Percentiles rank a stretch among this genome's conserved stretches.
These are phyloP conservation scores for Flaveria floridana DNA, from an alignment of 140 eudicot species.

Conservation along the genomic window DNA sequence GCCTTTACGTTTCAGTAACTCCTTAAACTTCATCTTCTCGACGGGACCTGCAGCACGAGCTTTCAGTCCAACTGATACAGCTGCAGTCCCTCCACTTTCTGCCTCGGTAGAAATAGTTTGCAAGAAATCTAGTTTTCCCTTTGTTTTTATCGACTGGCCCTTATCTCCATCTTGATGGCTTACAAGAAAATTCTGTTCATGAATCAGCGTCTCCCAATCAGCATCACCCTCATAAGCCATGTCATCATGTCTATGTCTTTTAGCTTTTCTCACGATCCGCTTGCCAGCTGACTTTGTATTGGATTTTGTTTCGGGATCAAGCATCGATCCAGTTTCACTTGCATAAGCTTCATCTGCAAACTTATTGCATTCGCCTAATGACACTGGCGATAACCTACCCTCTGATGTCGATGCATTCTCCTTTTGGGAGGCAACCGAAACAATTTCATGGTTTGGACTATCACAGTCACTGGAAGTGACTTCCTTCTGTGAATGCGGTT, in stretches of 20 bases:
- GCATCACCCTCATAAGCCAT: conserved; percentile 98
- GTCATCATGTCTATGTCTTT: conserved; percentile 73
- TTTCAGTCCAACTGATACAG: conserved; percentile 86
- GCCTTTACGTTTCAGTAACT: conserved; percentile 83
- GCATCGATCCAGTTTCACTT: conserved; percentile 42
- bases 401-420: conserved; percentile 47
- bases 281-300: conserved; percentile 40
- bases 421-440: conserved; percentile 51
- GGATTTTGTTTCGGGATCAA: conserved; percentile 42
- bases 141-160: conserved; percentile 34
- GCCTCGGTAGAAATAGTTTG: conserved; percentile 44
- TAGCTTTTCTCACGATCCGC: conserved; percentile 61
- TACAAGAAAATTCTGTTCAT: conserved; percentile 48
- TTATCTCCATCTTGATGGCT: conserved; percentile 50
- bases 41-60: conserved; percentile 73
- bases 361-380: conserved; percentile 42
- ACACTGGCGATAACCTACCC: conserved; percentile 47
- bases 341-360: conserved; percentile 40
- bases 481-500: conserved; percentile 32
- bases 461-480: conserved; percentile 35
- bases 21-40: conserved; percentile 91
- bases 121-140: conserved; percentile 41
- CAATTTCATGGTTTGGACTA: conserved; percentile 31
- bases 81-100: conserved; percentile 67
- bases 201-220: conserved; percentile 71